Base-by-base conservation (phyloP, 176 grass and related monocot genomes). In the Triticum timopheevii region DNA sequence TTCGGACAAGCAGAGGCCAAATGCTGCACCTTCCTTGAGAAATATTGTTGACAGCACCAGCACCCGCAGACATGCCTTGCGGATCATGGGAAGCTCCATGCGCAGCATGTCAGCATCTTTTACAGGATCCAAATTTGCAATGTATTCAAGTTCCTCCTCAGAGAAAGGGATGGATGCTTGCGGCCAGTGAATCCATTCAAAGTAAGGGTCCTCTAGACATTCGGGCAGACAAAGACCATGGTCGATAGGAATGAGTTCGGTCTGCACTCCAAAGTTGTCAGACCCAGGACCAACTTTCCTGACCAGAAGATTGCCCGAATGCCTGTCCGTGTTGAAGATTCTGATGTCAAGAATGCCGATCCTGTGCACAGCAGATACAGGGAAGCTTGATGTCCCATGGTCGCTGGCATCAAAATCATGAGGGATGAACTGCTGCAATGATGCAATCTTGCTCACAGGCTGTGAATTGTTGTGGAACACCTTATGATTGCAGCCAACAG, bases 401-500 rank as follows among this genome's bases (percentile, higher is more conserved):
- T 98, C 96, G 65, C 96, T 98, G 31, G 96, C 96, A 86, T 98
- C 96, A 84, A 91, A 98, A 81, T 98, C 96, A 90, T 98, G 93
- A 73, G 72, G 86, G 27, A 98, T 94, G 72, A 94, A 98, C 90
- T 98, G 86, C 78, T 98, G 96, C 80, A 94, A 68, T 15, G 93
- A 95, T 83, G 96, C 96, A 65, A 98, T 93, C 90, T 98, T 98
- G 87, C 93, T 98, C 77, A 90, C 87, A 69, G 85, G 86, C 73
- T 87, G 76, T 38, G 58, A 58, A 34, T 84, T 94, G 81, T 80
- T 91, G 62, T 69, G 61, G 73, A 83, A 83, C 40, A 61, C 22
- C 80, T 83, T 90, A 35, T 28, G 88, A 68, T 90, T 98, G 58
- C 82, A 76, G 31, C 59, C 73, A 36, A 90, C 87, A 19, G 86